Conservation (phyloP, 2,329 filamentous ascomycete genomes). For the Aspergillus sclerotialis region DNA sequence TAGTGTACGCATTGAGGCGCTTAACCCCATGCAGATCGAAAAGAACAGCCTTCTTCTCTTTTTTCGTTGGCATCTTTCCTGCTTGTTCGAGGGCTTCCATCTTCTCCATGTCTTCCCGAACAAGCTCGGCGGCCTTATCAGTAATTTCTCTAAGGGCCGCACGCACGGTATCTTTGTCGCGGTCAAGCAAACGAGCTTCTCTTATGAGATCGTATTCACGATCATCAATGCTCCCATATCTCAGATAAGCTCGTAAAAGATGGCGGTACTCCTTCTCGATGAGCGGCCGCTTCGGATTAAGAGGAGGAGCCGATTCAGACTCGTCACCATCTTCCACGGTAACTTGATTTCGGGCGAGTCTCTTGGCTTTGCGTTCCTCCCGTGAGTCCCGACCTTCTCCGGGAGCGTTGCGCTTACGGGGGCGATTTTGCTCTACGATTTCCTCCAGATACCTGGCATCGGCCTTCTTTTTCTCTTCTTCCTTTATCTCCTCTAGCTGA, state of each 20-base stretch:
- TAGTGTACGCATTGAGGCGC: constrained; percentile 91
- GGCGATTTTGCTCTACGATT: constrained; percentile 77
- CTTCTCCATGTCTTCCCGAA: constrained; percentile 64
- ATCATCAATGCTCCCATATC: constrained; percentile 85
- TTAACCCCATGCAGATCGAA: constrained; percentile 93
- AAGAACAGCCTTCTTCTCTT: constrained; percentile 92
- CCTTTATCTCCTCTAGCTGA: constrained; percentile 80
- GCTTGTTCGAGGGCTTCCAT: constrained; percentile 60
- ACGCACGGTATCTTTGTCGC: constrained; percentile 73
- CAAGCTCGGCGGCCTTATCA: constrained; percentile 61
- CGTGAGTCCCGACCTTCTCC: constrained; percentile 46
- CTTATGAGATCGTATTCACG: constrained; percentile 79
- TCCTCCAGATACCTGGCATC: constrained; percentile 76
- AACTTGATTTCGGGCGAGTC: constrained; percentile 60
- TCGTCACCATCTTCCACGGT: constrained; percentile 62
- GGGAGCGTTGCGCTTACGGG: constrained; percentile 64
- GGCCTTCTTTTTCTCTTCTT: constrained; percentile 76
- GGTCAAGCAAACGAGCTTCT: constrained; percentile 75
- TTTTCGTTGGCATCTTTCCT: constrained; percentile 83
- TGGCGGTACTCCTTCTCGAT: constrained; percentile 90
- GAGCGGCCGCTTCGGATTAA: constrained; percentile 81
- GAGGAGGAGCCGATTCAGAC: constrained; percentile 56
- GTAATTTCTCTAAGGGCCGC: constrained; percentile 71
- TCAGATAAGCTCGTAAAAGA: constrained; percentile 81
- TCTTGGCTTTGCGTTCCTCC: constrained; percentile 62